These are phyloP conservation scores for Phialophora chinensis DNA, from an alignment of 2,329 filamentous ascomycete species.

Conservation along the genomic window DNA sequence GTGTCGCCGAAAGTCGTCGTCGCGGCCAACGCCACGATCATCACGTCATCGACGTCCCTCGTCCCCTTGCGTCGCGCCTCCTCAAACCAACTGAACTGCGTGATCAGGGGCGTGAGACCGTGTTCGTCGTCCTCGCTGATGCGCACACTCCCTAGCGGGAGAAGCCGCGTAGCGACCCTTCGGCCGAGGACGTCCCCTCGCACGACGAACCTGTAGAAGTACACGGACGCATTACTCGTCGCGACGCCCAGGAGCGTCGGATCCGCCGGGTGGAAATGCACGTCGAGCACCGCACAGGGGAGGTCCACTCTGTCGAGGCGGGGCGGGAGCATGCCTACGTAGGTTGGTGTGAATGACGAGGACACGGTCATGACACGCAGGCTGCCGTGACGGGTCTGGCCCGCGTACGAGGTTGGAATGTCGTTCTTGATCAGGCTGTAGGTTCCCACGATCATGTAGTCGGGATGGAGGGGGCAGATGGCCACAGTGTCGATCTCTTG, in stretches of 20 bases:
- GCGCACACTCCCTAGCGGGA: conserved; percentile 38
- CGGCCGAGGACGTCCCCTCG: conserved; percentile 34
- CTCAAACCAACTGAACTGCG: conserved; percentile 37
- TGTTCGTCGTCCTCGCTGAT: conserved; percentile 29
- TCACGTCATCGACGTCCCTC: conserved; percentile 25
- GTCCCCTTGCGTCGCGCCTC: conserved; percentile 25
- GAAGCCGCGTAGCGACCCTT: conserved; percentile 50
- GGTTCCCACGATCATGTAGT: conserved; percentile 38
- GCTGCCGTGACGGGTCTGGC: conserved; percentile 29
- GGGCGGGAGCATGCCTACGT: conserved; percentile 30
- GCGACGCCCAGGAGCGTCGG: conserved; percentile 71
- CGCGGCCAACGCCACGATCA: conserved; percentile 41
- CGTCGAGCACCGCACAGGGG: conserved; percentile 75
- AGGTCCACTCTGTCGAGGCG: conserved; percentile 40
- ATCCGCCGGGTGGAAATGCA: conserved; percentile 73
- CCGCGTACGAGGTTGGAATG: conserved; percentile 22
- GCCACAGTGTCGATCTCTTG: conserved; percentile 37
- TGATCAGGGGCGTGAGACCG: conserved; percentile 31
- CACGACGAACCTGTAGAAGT: conserved; percentile 58
- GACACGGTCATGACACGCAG: conserved; percentile 33
- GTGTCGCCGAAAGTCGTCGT: conserved; percentile 47
- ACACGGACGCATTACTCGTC: conserved; percentile 75
- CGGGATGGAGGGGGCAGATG: conserved; percentile 33
- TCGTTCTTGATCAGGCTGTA: conserved; percentile 35
- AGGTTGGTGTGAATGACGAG: conserved; percentile 21